phyloP scores from a whole-genome alignment of 2,329 filamentous ascomycete genomes.

The Exserohilum turcica region DNA sequence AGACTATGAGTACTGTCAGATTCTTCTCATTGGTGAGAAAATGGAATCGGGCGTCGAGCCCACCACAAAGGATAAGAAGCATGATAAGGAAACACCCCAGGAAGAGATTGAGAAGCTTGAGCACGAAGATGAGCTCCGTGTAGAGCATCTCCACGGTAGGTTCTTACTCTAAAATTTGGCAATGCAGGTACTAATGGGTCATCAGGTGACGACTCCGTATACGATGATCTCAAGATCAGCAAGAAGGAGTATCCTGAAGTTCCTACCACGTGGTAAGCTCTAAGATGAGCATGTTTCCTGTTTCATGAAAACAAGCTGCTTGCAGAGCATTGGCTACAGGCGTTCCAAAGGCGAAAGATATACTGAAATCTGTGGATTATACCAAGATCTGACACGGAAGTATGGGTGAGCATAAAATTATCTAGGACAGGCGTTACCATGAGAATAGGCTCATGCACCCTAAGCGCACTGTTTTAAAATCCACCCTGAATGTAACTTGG shows the following conservation, averaged over 20 bases:
- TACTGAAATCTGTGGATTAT: neutral
- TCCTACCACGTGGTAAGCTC: slow-evolving; percentile 41
- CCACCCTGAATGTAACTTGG: neutral
- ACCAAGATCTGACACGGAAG: neutral
- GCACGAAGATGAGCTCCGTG: slow-evolving; percentile 72
- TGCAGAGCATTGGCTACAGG: neutral
- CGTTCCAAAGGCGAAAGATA: neutral
- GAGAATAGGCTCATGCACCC: neutral
- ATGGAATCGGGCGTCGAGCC: slow-evolving; percentile 63
- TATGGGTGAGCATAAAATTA: neutral
- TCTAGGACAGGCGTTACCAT: neutral
- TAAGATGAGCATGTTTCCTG: neutral
- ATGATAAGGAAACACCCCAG: slow-evolving; percentile 64
- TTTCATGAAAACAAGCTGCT: no score
- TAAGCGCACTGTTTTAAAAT: no score
- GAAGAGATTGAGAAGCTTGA: slow-evolving; percentile 77
- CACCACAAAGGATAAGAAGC: slow-evolving; percentile 61
- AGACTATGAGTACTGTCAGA: slow-evolving; percentile 74
- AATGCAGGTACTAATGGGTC: slow-evolving; percentile 5
- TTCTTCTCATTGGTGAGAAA: slow-evolving; percentile 77
- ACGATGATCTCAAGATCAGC: slow-evolving; percentile 63
- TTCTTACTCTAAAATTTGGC: neutral
- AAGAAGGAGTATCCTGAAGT: slow-evolving; percentile 63
- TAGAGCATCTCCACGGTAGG: slow-evolving; percentile 63
- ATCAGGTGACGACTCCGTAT: slow-evolving; percentile 64